Evolutionary conservation across 306 rosid species (phyloP).

Genomic region (Quillaja saponaria): DNA sequence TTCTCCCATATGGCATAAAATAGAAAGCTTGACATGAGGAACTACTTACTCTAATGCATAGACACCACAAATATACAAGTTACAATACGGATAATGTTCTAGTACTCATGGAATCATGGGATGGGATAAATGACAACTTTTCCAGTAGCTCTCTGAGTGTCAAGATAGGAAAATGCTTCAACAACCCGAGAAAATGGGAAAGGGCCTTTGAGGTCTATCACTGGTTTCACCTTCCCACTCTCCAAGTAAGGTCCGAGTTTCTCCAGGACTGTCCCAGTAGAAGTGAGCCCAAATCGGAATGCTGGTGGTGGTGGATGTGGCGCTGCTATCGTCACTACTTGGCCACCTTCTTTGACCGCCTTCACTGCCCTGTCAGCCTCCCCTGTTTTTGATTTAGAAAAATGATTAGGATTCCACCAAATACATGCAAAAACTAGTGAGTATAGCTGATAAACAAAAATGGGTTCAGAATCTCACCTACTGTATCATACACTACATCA

Average conservation of each 20-base stretch:
- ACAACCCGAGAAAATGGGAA: conserved; percentile 54
- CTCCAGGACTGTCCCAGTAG: conserved; percentile 53
- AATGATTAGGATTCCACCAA: not conserved
- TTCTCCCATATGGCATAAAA: no score
- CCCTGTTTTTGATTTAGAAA: conserved; percentile 35
- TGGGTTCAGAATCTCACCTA: conserved; percentile 43
- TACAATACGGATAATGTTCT: not conserved
- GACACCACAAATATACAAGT: not conserved
- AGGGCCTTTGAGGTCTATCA: conserved; percentile 63
- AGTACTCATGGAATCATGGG: conserved; percentile 29
- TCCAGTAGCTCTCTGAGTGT: conserved; percentile 56
- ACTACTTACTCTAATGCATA: not conserved
- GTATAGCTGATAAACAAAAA: not conserved
- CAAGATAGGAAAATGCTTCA: conserved; percentile 60
- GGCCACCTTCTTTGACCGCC: conserved; percentile 68
- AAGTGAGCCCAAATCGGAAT: conserved; percentile 31
- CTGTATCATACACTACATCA: conserved; percentile 64
- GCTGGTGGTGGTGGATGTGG: conserved; percentile 42
- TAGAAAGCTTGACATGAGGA: no score
- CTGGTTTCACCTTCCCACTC: conserved; percentile 68
- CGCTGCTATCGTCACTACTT: conserved; percentile 49
- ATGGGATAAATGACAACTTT: conserved; percentile 64
- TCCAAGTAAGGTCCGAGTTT: conserved; percentile 58
- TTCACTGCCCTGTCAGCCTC: conserved; percentile 48
- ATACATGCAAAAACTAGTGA: not conserved